These are phyloP conservation scores for Lactuca saligna DNA, from an alignment of 129 eudicot genomes.

Conservation along the genomic window DNA sequence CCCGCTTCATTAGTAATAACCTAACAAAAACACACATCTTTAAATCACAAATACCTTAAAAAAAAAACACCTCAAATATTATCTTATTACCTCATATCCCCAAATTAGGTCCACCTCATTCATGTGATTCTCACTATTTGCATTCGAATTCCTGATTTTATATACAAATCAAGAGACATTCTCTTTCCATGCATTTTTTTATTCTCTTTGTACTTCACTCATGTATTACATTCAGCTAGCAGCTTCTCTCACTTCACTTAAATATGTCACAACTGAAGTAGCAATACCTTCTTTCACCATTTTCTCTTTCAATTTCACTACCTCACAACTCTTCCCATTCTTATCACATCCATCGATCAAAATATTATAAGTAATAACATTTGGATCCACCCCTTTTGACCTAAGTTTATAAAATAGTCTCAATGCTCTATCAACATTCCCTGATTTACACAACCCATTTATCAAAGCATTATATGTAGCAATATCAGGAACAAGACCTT, in stretches of 20 bases:
- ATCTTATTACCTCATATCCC: too few species aligned
- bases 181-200: conserved; percentile 4
- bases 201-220: conserved; percentile 14
- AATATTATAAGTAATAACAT: conserved; percentile 62
- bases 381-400: conserved; percentile 61
- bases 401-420: conserved; percentile 66
- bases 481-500: conserved; percentile 68
- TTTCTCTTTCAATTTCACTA: conserved; percentile 52
- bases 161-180: background rate
- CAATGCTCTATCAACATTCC: conserved; percentile 67
- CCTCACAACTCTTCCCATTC: conserved; percentile 45
- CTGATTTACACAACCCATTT: conserved; percentile 72
- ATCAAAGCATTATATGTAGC: conserved; percentile 68
- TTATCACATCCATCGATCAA: conserved; percentile 56
- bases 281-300: conserved; percentile 59
- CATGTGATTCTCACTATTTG: background rate
- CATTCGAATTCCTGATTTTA: background rate
- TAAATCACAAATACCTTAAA: too few species aligned
- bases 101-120: too few species aligned
- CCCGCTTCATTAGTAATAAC: too few species aligned
- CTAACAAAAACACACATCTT: too few species aligned
- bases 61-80: too few species aligned
- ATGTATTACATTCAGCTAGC: conserved; percentile 18
- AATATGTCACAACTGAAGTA: conserved; percentile 47
- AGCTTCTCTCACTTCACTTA: conserved; percentile 44